phyloP scores from a whole-genome alignment of 2,329 filamentous ascomycete genomes.

The Ophiocordyceps polyrhachis-furcata region DNA sequence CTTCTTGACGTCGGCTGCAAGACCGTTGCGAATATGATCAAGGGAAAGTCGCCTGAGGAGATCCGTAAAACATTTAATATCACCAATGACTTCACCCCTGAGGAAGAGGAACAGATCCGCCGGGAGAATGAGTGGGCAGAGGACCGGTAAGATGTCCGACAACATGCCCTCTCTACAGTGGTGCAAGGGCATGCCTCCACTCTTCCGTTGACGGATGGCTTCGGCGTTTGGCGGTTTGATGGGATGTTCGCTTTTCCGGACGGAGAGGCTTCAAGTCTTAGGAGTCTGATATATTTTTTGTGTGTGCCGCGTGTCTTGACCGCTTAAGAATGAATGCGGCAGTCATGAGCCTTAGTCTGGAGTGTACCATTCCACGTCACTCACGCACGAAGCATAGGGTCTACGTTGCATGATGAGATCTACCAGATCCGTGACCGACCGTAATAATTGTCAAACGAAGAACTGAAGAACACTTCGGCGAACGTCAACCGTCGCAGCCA shows the following conservation, averaged over 20 bases:
- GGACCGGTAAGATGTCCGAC: slow-evolving; percentile 34
- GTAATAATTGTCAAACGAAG: slow-evolving; percentile 22
- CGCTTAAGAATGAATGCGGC: not conserved
- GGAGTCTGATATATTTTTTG: not conserved
- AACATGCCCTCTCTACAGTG: not conserved
- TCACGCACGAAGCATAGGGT: not conserved
- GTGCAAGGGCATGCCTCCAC: not conserved
- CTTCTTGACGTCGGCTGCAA: slow-evolving; percentile 97
- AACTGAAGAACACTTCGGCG: not conserved
- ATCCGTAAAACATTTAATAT: slow-evolving; percentile 99
- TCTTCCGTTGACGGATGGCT: slow-evolving; percentile 1
- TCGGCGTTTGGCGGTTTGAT: slow-evolving; percentile 7
- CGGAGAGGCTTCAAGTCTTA: not conserved
- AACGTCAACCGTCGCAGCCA: not conserved
- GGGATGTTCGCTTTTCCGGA: slow-evolving; percentile 2
- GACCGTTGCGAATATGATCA: slow-evolving; percentile 99
- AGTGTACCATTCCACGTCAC: too few species aligned
- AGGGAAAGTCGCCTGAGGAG: slow-evolving; percentile 98
- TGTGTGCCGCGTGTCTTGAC: too few species aligned
- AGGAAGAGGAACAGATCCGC: slow-evolving; percentile 96
- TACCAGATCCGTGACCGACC: slow-evolving; percentile 22
- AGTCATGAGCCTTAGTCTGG: too few species aligned
- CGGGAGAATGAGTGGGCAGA: slow-evolving; percentile 86
- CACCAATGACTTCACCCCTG: slow-evolving; percentile 95
- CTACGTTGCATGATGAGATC: not conserved